These are phyloP conservation scores for Sclerotinia nivalis DNA, from an alignment of 2,329 filamentous ascomycete species.

Conservation along the genomic window DNA sequence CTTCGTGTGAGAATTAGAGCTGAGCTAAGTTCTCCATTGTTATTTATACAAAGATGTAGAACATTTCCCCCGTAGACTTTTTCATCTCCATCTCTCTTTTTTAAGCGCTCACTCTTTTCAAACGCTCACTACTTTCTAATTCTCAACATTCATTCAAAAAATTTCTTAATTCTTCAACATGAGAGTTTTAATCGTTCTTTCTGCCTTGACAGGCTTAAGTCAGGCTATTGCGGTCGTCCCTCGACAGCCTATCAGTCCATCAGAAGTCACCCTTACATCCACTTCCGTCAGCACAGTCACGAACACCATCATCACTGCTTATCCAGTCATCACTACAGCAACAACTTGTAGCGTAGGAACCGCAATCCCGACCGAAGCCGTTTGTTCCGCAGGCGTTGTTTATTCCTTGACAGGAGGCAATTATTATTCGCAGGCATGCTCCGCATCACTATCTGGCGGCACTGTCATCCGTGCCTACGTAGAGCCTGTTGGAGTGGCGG, in stretches of 20 bases:
- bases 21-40: neutral
- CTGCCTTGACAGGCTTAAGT: neutral
- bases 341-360: neutral
- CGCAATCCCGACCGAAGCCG: neutral
- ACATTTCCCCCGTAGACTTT: neutral
- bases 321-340: neutral
- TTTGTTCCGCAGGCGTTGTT: neutral
- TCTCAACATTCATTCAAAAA: neutral
- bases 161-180: neutral
- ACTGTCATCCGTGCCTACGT: neutral
- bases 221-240: neutral
- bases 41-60: neutral
- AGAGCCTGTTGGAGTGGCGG: neutral
- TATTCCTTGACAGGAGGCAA: neutral
- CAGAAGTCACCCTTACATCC: neutral
- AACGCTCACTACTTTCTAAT: neutral
- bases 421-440: conserved; percentile 4
- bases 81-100: neutral
- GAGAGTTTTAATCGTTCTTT: neutral
- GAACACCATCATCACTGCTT: neutral
- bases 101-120: neutral
- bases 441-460: neutral
- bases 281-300: neutral
- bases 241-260: neutral
- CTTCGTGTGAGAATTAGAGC: neutral